Percentiles rank a stretch among this genome's conserved stretches.
These are phyloP conservation scores for Aspergillus bridgeri DNA, from an alignment of 495 filamentous ascomycete genomes.

Conservation along the genomic window DNA sequence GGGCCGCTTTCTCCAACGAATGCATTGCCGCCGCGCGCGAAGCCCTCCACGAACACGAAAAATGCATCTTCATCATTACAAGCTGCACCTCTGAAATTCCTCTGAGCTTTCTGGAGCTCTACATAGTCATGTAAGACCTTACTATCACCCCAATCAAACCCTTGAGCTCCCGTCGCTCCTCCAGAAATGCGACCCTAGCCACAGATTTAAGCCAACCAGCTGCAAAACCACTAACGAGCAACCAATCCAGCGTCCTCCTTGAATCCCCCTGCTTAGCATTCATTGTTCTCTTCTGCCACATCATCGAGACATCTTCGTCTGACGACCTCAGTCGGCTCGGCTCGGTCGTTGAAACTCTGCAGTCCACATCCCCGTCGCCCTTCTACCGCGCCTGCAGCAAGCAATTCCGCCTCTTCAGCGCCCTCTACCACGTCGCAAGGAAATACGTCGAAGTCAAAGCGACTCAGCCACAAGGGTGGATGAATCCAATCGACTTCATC, in stretches of 20 bases:
- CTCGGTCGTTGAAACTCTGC: conserved; percentile 13
- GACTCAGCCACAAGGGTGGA: not conserved
- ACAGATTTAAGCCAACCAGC: not conserved
- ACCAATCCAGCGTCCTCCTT: conserved; percentile 9
- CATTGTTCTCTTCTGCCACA: conserved; percentile 22
- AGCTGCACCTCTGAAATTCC: not conserved
- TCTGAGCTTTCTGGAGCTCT: conserved; percentile 5
- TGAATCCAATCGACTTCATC: not conserved
- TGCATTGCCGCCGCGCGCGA: conserved; percentile 15
- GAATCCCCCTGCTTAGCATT: conserved; percentile 18
- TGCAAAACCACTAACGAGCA: not conserved
- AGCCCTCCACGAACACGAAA: conserved; percentile 12
- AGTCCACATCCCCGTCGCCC: conserved; percentile 3
- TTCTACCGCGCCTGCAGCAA: conserved; percentile 4
- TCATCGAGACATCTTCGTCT: conserved; percentile 14
- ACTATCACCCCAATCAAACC: not conserved
- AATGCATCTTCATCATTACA: conserved; percentile 10
- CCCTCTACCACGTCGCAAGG: conserved; percentile 13
- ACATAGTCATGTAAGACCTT: conserved; percentile 12
- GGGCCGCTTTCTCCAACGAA: conserved; percentile 9
- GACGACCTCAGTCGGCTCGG: conserved; percentile 12
- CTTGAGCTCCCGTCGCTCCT: not conserved
- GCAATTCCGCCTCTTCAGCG: conserved; percentile 15
- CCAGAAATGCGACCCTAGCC: too few species aligned
- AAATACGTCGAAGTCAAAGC: conserved; percentile 16